A percentile compares a stretch with the other conserved stretches of the same genome.
These are phyloP conservation scores for Pseudocercospora fijiensis DNA, from an alignment of 2,329 filamentous ascomycete genomes.

Conservation along the genomic window DNA sequence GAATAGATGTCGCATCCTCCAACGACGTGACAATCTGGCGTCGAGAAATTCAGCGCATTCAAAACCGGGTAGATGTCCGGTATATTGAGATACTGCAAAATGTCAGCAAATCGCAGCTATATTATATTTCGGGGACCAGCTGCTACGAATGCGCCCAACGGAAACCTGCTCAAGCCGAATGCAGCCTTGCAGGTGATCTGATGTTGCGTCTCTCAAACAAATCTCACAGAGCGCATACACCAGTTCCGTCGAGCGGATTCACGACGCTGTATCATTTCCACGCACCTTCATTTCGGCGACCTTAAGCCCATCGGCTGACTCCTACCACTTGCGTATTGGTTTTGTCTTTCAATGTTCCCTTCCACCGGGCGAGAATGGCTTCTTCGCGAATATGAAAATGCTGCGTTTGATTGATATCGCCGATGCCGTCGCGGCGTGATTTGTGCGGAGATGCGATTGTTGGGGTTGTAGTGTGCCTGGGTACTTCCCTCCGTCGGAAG, in stretches of 20 bases:
- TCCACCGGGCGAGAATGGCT: background rate
- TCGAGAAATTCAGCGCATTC: constrained; percentile 92
- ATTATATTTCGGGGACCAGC: constrained; percentile 10
- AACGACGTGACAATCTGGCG: constrained; percentile 84
- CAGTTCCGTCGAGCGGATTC: constrained; percentile 9
- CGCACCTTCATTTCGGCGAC: constrained; percentile 35
- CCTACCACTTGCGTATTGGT: background rate
- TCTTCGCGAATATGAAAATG: background rate
- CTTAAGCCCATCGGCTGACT: constrained; percentile 16
- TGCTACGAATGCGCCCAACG: constrained; percentile 11
- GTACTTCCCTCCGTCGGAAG: constrained; percentile 39
- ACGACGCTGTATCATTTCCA: constrained; percentile 7
- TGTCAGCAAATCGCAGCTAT: constrained; percentile 20
- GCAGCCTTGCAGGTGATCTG: background rate
- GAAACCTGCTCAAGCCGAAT: background rate
- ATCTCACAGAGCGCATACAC: constrained; percentile 22
- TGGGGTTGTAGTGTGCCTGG: constrained; percentile 22
- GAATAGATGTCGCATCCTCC: constrained; percentile 97
- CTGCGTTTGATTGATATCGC: background rate
- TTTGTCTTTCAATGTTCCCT: background rate
- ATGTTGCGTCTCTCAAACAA: constrained; percentile 19
- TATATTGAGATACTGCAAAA: constrained; percentile 77
- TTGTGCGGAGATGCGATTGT: background rate
- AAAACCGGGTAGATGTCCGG: constrained; percentile 89
- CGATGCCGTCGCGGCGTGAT: background rate